These are phyloP conservation scores for Trichosporon ovoides DNA, from an alignment of 1,284 basidiomycete genomes.

Conservation along the genomic window DNA sequence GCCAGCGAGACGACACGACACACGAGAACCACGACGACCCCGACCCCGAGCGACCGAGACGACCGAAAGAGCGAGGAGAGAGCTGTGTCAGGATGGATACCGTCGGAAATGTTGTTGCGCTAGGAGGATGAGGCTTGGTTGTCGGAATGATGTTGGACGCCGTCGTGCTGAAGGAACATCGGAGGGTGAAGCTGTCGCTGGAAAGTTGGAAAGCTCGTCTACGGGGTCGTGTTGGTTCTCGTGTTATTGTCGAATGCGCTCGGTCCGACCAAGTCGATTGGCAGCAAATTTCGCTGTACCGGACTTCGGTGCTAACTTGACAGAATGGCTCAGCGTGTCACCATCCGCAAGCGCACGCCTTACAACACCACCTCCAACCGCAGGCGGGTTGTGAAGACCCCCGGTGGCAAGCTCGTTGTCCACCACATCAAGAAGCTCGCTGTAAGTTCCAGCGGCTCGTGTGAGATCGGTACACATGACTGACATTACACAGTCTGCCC, in stretches of 20 bases:
- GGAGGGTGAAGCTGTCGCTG: not conserved
- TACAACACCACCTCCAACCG: constrained; percentile 99
- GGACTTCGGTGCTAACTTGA: constrained; percentile 9
- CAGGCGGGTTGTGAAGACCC: constrained; percentile 93
- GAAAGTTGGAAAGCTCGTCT: not conserved
- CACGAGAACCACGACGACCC: not conserved
- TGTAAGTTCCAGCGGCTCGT: constrained; percentile 31
- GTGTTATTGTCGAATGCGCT: not conserved
- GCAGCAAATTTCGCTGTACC: constrained; percentile 4
- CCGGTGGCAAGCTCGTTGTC: constrained; percentile 54
- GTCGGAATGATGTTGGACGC: not conserved
- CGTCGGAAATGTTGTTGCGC: not conserved
- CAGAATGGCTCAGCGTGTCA: constrained; percentile 96
- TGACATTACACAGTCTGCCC: constrained; percentile 52
- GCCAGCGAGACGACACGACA: not conserved
- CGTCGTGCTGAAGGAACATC: not conserved
- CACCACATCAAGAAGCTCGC: constrained; percentile 52
- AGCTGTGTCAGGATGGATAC: not conserved
- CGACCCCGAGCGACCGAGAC: not conserved
- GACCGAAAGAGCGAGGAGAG: not conserved
- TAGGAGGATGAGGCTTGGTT: not conserved
- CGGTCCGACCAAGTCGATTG: not conserved
- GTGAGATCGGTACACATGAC: too few species aligned
- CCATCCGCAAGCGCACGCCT: constrained; percentile 95
- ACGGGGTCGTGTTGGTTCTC: not conserved